These are phyloP conservation scores for Fusarium sp. DNA, from an alignment of 2,329 filamentous ascomycete genomes.

Conservation along the genomic window DNA sequence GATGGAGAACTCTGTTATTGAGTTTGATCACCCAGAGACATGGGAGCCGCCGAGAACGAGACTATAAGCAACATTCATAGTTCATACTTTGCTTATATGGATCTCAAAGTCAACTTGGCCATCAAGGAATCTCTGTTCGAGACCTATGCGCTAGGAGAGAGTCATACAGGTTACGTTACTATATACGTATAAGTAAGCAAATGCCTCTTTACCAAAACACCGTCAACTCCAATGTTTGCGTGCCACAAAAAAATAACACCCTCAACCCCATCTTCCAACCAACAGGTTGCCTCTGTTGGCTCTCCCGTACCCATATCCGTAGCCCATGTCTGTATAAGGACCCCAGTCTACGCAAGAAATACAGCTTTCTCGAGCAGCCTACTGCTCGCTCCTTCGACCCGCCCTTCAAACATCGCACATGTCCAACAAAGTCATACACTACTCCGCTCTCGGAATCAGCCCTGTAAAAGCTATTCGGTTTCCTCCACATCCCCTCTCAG, in stretches of 20 bases:
- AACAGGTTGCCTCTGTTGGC: conserved; percentile 34
- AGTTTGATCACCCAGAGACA: conserved; percentile 42
- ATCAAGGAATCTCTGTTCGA: conserved; percentile 30
- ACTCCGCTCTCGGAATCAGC: not conserved
- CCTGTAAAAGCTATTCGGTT: not conserved
- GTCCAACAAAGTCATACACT: conserved; percentile 28
- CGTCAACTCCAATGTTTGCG: conserved; percentile 36
- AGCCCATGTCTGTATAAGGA: conserved; percentile 13
- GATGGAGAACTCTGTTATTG: conserved; percentile 49
- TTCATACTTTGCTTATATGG: not conserved
- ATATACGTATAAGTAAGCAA: conserved; percentile 11
- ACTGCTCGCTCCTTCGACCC: conserved; percentile 31
- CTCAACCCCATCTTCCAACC: conserved; percentile 11
- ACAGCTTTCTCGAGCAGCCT: conserved; percentile 29
- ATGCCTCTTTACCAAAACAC: conserved; percentile 36
- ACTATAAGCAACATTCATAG: conserved; percentile 11
- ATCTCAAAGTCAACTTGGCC: not conserved
- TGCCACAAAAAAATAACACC: conserved; percentile 1
- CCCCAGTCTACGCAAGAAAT: conserved; percentile 39
- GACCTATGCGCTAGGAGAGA: conserved; percentile 5
- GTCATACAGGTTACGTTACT: conserved; percentile 28
- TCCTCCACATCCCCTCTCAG: not conserved
- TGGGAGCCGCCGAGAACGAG: conserved; percentile 43
- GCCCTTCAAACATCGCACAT: conserved; percentile 33
- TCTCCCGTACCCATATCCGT: conserved; percentile 10